Evolutionary conservation across 352 stramenopile species (phyloP), one percentile per base, ranked within the genome.

Genomic region (Peronospora farinosa): DNA sequence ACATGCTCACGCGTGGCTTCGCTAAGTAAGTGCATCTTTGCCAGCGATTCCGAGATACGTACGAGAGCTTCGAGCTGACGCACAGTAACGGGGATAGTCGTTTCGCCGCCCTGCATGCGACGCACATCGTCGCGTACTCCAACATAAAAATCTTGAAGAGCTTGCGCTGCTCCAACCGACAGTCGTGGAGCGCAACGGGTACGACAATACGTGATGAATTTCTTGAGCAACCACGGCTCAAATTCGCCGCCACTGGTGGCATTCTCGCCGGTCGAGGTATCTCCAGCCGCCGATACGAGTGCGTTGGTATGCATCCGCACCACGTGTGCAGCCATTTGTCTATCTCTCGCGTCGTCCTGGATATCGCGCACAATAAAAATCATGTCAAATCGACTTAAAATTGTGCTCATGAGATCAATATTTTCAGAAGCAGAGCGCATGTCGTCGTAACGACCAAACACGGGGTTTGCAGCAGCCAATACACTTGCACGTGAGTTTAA

Each of bases 311-410:
- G 97, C 37, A 99, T 96, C 27, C 92, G 84, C 65, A 99, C 97
- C 12, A 99, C 96, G 69, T 99, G 96, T n/a, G 88, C 84, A 23
- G 95, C 96, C 72, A 99, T 99, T 66, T 95, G 84, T 16, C 88
- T 72, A 67, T 99, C 96, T 21, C 95, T 76, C 4, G 92, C 80
- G 65, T 98, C 95, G 62, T 99, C 95, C 25, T 97, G 86, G 36
- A 99, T 95, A 74, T 99, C 96, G 10, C 95, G 86, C 5, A 99
- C 95, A 51, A 99, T 96, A 69, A 99, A 99, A 51, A 99, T 99
- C 65, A 99, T 87, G 67, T 99, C 96, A 72, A 99, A 99, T 32
- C 96, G 86, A 57, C 86, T 98, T 10, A 99, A 74, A 69, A 99
- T 98, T 7, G 96, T 99, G 31, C 93, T 98, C 92, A 98, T 97